Base-by-base conservation (phyloP, 805 yeast species). In the Kuraishia ogatae region DNA sequence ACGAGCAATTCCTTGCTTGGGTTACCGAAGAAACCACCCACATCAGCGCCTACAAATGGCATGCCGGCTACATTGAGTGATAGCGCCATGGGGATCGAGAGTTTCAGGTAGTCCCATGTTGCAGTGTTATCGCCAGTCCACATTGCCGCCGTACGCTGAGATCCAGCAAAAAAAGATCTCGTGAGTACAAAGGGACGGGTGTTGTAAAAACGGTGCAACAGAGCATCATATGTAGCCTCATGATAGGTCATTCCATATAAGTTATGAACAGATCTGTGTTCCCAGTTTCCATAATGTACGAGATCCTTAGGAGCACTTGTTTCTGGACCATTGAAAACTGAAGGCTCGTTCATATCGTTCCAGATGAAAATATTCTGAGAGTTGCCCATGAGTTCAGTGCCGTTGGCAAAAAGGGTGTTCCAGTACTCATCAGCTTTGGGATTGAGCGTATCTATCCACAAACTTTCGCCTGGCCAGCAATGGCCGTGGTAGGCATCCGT, bases 301-400 rank as follows among this genome's bases (percentile, higher is more conserved):
- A 79, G 71, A 68, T 91, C 96, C 62, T 87, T 87, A 39, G 96
- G 96, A 21, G 94, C 83, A 0, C 96, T 74, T 0, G 97, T 90
- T 68, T 94, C 99, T 1, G 98, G 96, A 1, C 98, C 99, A 61
- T 85, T 82, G 66, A 94, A 94, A 4, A 94, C 86, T 0, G 97
- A 89, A 1, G 98, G 97, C 71, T 94, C 99, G 70, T 88, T 89
- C 99, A 94, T 94, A 68, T 94, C 99, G 69, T 93, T 94, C 99
- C 99, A 94, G 20, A 94, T 72, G 63, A 85, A 85, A 51, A 90
- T 68, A 64, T 94, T 94, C 15, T 79, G 73, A 10, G 86, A 78
- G 50, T 71, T 62, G 1, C 80, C 80, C 54, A 76, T 73, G 53
- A 79, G 74, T 1, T 69, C 64, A 4, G 71, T 58, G 10, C 84